A percentile compares a stretch with the other conserved stretches of the same genome.
phyloP scores from a whole-genome alignment of 2,329 filamentous ascomycete genomes.

The Fusarium abutilonis region DNA sequence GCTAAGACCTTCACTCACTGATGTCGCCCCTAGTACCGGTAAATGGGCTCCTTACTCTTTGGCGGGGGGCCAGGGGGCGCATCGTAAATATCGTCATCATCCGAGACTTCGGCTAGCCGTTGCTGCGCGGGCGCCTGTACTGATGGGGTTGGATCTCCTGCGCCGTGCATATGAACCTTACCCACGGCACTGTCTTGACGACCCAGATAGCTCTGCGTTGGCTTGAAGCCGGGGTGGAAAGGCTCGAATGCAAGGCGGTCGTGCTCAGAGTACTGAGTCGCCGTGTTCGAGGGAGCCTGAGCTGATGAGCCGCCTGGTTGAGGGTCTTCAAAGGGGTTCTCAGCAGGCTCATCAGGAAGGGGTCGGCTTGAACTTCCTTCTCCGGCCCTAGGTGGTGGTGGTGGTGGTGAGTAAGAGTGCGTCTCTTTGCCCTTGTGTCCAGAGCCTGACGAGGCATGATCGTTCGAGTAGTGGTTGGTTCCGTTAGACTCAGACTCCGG shows the following conservation, averaged over 20 bases:
- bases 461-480: conserved; percentile 42
- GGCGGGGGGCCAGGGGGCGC: conserved; percentile 43
- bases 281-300: conserved; percentile 22
- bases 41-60: conserved; percentile 52
- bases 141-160: conserved; percentile 37
- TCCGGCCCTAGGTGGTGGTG: conserved; percentile 42
- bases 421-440: conserved; percentile 50
- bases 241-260: conserved; percentile 50
- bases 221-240: conserved; percentile 52
- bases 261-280: conserved; percentile 33
- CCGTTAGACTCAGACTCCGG: conserved; percentile 41
- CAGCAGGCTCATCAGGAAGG: conserved; percentile 31
- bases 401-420: conserved; percentile 42
- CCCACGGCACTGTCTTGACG: conserved; percentile 55
- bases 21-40: conserved; percentile 46
- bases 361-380: conserved; percentile 40
- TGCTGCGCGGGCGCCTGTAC: conserved; percentile 29
- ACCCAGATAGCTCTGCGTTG: conserved; percentile 41
- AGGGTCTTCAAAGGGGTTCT: conserved; percentile 50
- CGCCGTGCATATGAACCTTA: conserved; percentile 56
- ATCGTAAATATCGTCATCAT: conserved; percentile 55
- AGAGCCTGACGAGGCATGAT: conserved; percentile 9
- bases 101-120: conserved; percentile 45
- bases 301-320: conserved; percentile 38
- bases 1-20: neutral